phyloP scores from a whole-genome alignment of 805 yeast genomes.

The Nakazawaea laoshanensis region DNA sequence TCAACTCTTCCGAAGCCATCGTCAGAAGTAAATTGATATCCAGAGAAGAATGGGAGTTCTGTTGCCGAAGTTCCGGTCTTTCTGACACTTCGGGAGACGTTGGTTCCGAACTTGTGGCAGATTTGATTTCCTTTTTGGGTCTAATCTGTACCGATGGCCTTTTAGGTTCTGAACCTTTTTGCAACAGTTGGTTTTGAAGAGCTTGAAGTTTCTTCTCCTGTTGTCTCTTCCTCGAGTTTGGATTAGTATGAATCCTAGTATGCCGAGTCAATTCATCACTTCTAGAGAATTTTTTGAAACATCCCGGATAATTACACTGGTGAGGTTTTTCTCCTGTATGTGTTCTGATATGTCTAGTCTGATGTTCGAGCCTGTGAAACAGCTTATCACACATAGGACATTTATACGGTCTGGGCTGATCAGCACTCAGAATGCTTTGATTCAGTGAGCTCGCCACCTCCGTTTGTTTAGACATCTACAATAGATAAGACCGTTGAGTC shows the following conservation, averaged over 20 bases:
- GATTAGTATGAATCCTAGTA: constrained; percentile 67
- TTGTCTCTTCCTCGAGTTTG: constrained; percentile 30
- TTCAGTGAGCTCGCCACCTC: no score
- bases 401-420: constrained; percentile 58
- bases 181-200: no score
- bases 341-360: constrained; percentile 83
- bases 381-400: constrained; percentile 83
- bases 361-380: constrained; percentile 83
- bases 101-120: constrained; percentile 4
- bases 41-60: constrained; percentile 15
- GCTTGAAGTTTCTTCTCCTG: constrained; percentile 11
- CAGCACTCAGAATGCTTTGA: constrained; percentile 10
- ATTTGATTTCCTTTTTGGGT: constrained; percentile 5
- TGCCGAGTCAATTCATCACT: constrained; percentile 85
- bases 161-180: no score
- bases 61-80: no score
- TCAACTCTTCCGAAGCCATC: constrained; percentile 48
- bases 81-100: constrained; percentile 5
- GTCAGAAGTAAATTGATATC: constrained; percentile 44
- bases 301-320: constrained; percentile 76
- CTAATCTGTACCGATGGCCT: constrained; percentile 1
- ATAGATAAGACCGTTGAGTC: no score
- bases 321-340: constrained; percentile 94
- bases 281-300: constrained; percentile 71
- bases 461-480: no score